A percentile compares a stretch with the other conserved stretches of the same genome.
These are phyloP conservation scores for Rhizoclosmatium globosum DNA, from an alignment of 192 early-diverging fungal genomes.

Conservation along the genomic window DNA sequence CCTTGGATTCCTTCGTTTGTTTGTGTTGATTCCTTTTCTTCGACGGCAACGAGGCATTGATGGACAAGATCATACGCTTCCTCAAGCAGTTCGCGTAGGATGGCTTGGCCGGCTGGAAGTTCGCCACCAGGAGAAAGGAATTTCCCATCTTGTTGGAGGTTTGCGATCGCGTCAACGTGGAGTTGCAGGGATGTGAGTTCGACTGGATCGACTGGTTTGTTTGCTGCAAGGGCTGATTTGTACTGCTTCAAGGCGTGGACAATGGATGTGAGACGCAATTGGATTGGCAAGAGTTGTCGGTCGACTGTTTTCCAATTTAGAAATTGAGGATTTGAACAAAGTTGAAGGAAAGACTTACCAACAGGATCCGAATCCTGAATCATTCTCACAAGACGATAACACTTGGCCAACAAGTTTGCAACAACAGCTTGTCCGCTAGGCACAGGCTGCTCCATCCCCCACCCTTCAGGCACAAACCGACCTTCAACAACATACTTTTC, in stretches of 20 bases:
- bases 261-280: slow-evolving; percentile 30
- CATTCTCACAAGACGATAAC: slow-evolving; percentile 39
- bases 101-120: slow-evolving; percentile 43
- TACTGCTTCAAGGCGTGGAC: slow-evolving; percentile 23
- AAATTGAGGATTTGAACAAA: not conserved
- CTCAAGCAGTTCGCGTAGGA: slow-evolving; percentile 34
- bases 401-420: slow-evolving; percentile 33
- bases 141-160: slow-evolving; percentile 30
- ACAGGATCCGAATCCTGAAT: slow-evolving; percentile 36
- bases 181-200: slow-evolving; percentile 41
- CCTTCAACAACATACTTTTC: slow-evolving; percentile 36
- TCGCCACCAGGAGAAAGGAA: slow-evolving; percentile 6
- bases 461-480: slow-evolving; percentile 40
- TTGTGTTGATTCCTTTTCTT: not conserved
- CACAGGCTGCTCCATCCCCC: slow-evolving; percentile 18
- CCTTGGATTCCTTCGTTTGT: not conserved
- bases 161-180: slow-evolving; percentile 40
- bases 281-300: slow-evolving; percentile 28
- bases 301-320: slow-evolving; percentile 21
- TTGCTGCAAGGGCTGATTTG: slow-evolving; percentile 1
- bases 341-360: slow-evolving; percentile 18
- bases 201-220: slow-evolving; percentile 30
- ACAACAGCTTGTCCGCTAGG: slow-evolving; percentile 44
- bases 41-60: slow-evolving; percentile 40
- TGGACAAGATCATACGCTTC: slow-evolving; percentile 48